Conservation (phyloP, 768 basidiomycete genomes). For the Trametes elegans region DNA sequence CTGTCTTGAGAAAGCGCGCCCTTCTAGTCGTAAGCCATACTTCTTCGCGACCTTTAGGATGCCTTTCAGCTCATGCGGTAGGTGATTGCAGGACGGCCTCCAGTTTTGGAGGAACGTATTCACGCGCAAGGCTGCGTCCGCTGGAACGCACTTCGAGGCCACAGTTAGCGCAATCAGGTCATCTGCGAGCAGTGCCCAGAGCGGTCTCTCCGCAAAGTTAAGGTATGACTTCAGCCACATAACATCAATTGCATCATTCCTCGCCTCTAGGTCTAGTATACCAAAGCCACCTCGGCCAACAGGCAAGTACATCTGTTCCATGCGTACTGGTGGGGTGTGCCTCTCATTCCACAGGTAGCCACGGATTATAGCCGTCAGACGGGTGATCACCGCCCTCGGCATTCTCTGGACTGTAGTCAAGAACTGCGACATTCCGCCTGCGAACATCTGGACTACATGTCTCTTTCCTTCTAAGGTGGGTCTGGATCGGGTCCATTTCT, state of each 20-base stretch:
- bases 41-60: not conserved
- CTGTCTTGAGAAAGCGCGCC: not conserved
- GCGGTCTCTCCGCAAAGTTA: not conserved
- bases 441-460: constrained; percentile 23
- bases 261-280: not conserved
- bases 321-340: not conserved
- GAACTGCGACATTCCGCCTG: constrained; percentile 27
- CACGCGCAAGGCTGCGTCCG: not conserved
- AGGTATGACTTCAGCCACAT: not conserved
- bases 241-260: constrained; percentile 3
- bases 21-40: not conserved
- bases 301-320: not conserved
- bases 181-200: constrained; percentile 6
- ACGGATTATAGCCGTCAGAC: not conserved
- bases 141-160: not conserved
- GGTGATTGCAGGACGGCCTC: not conserved
- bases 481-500: not conserved
- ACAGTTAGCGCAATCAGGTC: not conserved
- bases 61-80: not conserved
- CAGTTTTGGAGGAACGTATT: constrained; percentile 10
- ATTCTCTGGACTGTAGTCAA: constrained; percentile 25
- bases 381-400: constrained; percentile 2
- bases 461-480: not conserved
- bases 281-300: not conserved
- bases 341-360: constrained; percentile 10